Evolutionary conservation across 208 protist species (phyloP).

Genomic region (Leishmania mexicana): DNA sequence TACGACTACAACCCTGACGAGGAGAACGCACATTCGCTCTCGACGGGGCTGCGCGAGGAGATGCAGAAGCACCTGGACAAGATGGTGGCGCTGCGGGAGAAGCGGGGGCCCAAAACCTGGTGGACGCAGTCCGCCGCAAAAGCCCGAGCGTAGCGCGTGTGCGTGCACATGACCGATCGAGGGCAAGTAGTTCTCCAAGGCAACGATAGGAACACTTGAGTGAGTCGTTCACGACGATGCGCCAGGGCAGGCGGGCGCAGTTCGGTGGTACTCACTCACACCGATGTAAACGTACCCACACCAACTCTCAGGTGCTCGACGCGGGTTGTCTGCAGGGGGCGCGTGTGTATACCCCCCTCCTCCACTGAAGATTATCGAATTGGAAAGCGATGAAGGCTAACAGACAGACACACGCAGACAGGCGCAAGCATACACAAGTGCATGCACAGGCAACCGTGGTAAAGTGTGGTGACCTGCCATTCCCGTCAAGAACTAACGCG

Average conservation of each 20-base stretch:
- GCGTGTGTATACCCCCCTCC: not conserved
- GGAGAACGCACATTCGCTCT: constrained; percentile 45
- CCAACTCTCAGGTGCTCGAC: not conserved
- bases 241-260: not conserved
- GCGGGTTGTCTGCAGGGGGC: not conserved
- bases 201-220: too few species aligned
- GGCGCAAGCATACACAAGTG: not conserved
- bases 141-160: not conserved
- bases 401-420: not conserved
- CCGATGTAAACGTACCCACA: not conserved
- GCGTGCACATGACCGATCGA: not conserved
- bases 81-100: constrained; percentile 48
- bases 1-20: constrained; percentile 63
- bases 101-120: constrained; percentile 48
- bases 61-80: constrained; percentile 79
- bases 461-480: not conserved
- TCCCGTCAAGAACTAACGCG: not conserved
- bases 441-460: not conserved
- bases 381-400: not conserved
- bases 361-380: not conserved
- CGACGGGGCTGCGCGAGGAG: constrained; percentile 50
- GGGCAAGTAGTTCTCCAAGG: not conserved
- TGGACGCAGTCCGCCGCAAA: constrained; percentile 19
- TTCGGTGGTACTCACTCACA: not conserved
- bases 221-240: not conserved